A percentile compares a stretch with the other conserved stretches of the same genome.
phyloP scores from a whole-genome alignment of 495 filamentous ascomycete species.

The Parmelia sp. region DNA sequence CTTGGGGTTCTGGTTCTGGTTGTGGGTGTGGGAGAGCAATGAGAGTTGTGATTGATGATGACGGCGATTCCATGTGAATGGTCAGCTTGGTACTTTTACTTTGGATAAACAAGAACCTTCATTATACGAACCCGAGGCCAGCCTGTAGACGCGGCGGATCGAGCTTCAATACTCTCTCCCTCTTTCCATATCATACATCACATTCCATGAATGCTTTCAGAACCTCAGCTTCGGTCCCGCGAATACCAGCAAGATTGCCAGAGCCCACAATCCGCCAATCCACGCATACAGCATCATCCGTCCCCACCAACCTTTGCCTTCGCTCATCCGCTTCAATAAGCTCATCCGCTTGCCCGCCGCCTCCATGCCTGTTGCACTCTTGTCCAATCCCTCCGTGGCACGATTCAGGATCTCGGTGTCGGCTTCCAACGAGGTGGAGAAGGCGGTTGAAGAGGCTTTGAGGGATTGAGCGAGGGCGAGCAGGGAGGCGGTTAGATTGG shows the following conservation, averaged over 20 bases:
- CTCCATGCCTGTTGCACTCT: conserved; percentile 66
- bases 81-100: no score
- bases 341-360: conserved; percentile 70
- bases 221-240: conserved; percentile 81
- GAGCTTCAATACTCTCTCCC: not conserved
- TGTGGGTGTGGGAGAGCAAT: no score
- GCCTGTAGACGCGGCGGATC: no score
- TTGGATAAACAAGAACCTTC: no score
- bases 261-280: conserved; percentile 71
- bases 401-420: conserved; percentile 63
- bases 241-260: conserved; percentile 69
- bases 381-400: conserved; percentile 67
- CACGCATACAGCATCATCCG: conserved; percentile 75
- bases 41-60: no score
- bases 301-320: conserved; percentile 84
- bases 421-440: conserved; percentile 61
- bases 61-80: no score
- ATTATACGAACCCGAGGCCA: no score
- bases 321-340: conserved; percentile 62
- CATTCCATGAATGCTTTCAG: conserved; percentile 29
- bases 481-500: conserved; percentile 74
- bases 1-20: no score
- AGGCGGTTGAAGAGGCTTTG: conserved; percentile 64
- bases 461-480: conserved; percentile 69
- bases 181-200: not conserved